Base-by-base conservation (phyloP, 225 moss, liverwort and hornwort species). In the Anthoceros angustus region DNA sequence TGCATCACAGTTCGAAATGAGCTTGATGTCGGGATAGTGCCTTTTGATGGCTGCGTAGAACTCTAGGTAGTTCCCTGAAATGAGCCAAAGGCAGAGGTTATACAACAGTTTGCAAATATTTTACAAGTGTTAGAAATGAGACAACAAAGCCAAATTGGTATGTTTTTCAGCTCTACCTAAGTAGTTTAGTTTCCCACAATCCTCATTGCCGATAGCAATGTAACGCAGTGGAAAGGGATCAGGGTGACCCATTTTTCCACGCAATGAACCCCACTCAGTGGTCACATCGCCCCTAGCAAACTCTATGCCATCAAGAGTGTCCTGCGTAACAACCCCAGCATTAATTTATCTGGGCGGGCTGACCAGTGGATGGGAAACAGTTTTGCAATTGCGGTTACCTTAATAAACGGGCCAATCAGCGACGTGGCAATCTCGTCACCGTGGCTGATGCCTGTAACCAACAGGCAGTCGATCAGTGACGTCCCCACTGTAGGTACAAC, bases 1-100 rank as follows among this genome's bases (percentile, higher is more conserved):
- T 60, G 80, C 95, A 73, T 98, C 95, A 40, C 95, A 98, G 64
- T 98, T 98, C 67, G 87, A 82, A 62, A 98, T 89, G 50, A 86
- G 41, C 45, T 81, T 61, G 14, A 98, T 87, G 49, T 92, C 88
- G 25, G 92, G 88, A 73, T 98, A 98, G 21, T 65, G 67, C 21
- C 80, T 78, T 71, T 83, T 98, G 63, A 98, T 98, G 10, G 92
- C 95, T 42, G 74, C 72, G 72, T 92, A 87, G n/a, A 98, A 98
- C 65, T 74, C 78, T 78, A 91, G n/a, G 40, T 89, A 98, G 69
- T 98, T 98, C 32, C 72, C 88, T 32, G 32, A 32, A 32, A 32
- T 32, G 32, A 32, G 32, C 32, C 1, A 1, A 32, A 32, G 32
- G 32, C 32, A 32, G 32, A 32, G 32, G 32, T 32, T 32, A 32